Conservation (phyloP, 2,329 filamentous ascomycete species). For the Atkinsonella hypoxylon region DNA sequence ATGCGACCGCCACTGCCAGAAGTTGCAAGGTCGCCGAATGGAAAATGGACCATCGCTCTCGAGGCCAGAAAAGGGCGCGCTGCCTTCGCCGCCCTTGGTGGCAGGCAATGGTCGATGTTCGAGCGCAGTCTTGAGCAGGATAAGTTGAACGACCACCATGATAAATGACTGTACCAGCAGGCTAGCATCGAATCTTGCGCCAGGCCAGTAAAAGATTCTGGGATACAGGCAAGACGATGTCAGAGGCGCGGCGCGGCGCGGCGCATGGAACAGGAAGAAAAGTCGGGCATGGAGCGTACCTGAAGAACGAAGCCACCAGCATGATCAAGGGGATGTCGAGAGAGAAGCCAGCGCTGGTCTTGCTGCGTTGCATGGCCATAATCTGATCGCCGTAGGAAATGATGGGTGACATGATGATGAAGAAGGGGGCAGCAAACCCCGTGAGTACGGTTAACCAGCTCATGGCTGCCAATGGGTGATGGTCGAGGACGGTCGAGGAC, state of each 20-base stretch:
- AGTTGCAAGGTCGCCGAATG: conserved; percentile 55
- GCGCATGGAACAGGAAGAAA: neutral
- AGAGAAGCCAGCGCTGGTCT: conserved; percentile 56
- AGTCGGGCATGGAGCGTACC: conserved; percentile 27
- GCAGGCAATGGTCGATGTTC: conserved; percentile 51
- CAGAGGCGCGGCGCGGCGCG: neutral
- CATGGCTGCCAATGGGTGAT: conserved; percentile 14
- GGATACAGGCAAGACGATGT: neutral
- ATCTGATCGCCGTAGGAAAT: conserved; percentile 56
- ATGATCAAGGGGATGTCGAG: conserved; percentile 62
- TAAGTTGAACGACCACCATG: conserved; percentile 51
- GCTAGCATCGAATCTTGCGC: conserved; percentile 50
- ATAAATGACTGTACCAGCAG: conserved; percentile 53
- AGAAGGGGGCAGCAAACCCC: conserved; percentile 48
- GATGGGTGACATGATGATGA: conserved; percentile 51
- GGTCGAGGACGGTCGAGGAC: no score
- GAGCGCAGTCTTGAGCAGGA: conserved; percentile 55
- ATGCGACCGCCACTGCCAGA: conserved; percentile 70
- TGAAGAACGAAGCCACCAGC: conserved; percentile 55
- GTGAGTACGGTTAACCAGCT: conserved; percentile 35
- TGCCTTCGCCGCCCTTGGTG: conserved; percentile 47
- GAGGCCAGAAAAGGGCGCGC: conserved; percentile 47
- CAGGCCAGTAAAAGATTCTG: conserved; percentile 60
- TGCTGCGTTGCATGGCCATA: conserved; percentile 49
- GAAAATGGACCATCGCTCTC: conserved; percentile 26